These are phyloP conservation scores for Histomonas meleagridis DNA, from an alignment of 208 protist genomes.

Conservation along the genomic window DNA sequence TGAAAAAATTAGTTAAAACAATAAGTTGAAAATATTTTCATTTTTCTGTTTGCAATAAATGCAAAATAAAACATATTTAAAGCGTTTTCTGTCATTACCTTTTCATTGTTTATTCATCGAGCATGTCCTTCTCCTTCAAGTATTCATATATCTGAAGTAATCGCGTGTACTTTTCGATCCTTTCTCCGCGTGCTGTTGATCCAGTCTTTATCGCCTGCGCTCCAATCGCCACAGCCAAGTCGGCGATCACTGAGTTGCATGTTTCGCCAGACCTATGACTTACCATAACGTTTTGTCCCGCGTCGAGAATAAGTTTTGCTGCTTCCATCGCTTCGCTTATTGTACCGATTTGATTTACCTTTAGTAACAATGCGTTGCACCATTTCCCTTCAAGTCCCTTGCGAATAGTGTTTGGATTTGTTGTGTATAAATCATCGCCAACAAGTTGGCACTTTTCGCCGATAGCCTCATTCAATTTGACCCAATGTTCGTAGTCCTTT, in stretches of 20 bases:
- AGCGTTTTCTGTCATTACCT: no score
- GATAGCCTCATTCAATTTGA: slow-evolving; percentile 17
- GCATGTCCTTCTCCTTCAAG: slow-evolving; percentile 53
- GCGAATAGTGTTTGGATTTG: slow-evolving; percentile 82
- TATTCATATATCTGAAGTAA: slow-evolving; percentile 93
- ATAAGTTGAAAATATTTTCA: no score
- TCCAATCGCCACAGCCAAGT: slow-evolving; percentile 85
- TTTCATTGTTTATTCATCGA: no score
- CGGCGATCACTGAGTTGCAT: slow-evolving; percentile 92
- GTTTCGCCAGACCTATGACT: slow-evolving; percentile 86
- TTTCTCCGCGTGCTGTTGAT: slow-evolving; percentile 71
- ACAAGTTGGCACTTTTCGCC: slow-evolving; percentile 69
- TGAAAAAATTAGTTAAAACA: no score
- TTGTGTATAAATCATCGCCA: slow-evolving; percentile 92
- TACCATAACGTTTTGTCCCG: slow-evolving; percentile 68
- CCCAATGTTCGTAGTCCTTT: slow-evolving; percentile 64
- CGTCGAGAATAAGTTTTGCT: slow-evolving; percentile 61
- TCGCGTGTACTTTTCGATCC: slow-evolving; percentile 91
- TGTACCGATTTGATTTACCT: slow-evolving; percentile 89
- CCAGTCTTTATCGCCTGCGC: slow-evolving; percentile 94
- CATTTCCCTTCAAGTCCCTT: slow-evolving; percentile 69
- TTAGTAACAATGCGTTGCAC: slow-evolving; percentile 91
- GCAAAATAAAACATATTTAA: no score
- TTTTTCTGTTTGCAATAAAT: no score
- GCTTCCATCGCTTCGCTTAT: slow-evolving; percentile 86